These are phyloP conservation scores for Colletotrichum magnum DNA, from an alignment of 2,329 filamentous ascomycete species.

Conservation along the genomic window DNA sequence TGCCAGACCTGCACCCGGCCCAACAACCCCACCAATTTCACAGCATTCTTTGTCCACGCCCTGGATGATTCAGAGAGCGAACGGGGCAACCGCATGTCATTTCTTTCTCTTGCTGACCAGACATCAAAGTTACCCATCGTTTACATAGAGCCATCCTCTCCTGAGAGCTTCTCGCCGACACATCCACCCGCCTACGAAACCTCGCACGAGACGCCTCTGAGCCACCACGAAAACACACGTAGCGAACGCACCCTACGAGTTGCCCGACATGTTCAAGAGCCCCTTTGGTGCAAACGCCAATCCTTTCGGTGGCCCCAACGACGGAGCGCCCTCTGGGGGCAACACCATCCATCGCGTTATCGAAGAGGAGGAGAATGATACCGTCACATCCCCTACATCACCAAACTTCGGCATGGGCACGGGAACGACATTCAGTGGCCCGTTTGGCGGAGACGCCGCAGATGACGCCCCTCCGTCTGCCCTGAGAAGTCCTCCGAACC, in stretches of 20 bases:
- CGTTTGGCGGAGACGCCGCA: slow-evolving; percentile 66
- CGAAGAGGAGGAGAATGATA: slow-evolving; percentile 88
- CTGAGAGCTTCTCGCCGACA: slow-evolving; percentile 75
- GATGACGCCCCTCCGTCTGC: slow-evolving; percentile 61
- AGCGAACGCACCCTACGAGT: slow-evolving; percentile 51
- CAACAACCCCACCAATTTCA: slow-evolving; percentile 36
- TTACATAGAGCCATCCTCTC: too few relatives aligned
- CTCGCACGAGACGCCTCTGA: slow-evolving; percentile 43
- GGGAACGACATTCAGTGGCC: slow-evolving; percentile 62
- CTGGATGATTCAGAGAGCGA: slow-evolving; percentile 24
- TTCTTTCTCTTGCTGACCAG: slow-evolving; percentile 41
- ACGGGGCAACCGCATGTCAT: slow-evolving; percentile 30
- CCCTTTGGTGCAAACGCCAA: slow-evolving; percentile 77
- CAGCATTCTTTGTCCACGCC: slow-evolving; percentile 39
- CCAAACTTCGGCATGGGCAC: slow-evolving; percentile 66
- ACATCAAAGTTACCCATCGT: too few relatives aligned
- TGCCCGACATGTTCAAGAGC: slow-evolving; percentile 86
- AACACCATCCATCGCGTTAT: slow-evolving; percentile 70
- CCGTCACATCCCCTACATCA: slow-evolving; percentile 81
- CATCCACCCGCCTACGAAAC: slow-evolving; percentile 69
- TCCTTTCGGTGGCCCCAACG: slow-evolving; percentile 75
- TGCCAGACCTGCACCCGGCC: slow-evolving; percentile 18
- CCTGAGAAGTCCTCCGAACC: slow-evolving; percentile 64
- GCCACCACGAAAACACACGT: slow-evolving; percentile 9
- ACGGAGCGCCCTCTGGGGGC: slow-evolving; percentile 48